phyloP scores from a whole-genome alignment of 139 green algal species.

The Astrephomene gubernaculifera region DNA sequence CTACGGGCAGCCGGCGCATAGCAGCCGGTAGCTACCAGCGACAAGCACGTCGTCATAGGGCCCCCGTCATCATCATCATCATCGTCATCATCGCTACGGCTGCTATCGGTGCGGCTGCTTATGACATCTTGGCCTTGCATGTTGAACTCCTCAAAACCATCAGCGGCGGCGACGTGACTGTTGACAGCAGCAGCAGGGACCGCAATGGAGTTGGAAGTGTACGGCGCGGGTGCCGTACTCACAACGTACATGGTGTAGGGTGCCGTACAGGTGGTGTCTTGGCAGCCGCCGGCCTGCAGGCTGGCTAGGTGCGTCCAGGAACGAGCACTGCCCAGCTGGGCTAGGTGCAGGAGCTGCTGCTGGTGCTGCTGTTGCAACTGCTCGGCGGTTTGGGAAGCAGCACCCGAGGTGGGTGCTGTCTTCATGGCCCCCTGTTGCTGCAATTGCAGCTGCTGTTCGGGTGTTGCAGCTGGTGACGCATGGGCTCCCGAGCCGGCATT shows the following conservation, averaged over 20 bases:
- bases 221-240: neutral
- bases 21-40: slow-evolving; percentile 22
- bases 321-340: neutral
- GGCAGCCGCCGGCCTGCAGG: slow-evolving; percentile 19
- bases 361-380: neutral
- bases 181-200: too few species aligned
- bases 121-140: too few species aligned
- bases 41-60: neutral
- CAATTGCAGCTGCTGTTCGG: too few species aligned
- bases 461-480: too few species aligned
- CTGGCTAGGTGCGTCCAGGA: slow-evolving; percentile 8
- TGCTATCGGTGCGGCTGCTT: too few species aligned
- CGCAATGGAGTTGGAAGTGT: too few species aligned
- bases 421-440: too few species aligned
- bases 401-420: too few species aligned
- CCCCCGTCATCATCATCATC: neutral
- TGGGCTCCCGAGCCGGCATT: too few species aligned
- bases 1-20: neutral
- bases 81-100: neutral
- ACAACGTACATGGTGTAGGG: slow-evolving; percentile 41
- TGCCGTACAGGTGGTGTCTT: slow-evolving; percentile 25
- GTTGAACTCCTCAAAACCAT: too few species aligned
- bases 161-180: too few species aligned
- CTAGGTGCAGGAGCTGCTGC: neutral
- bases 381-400: neutral